Conservation (phyloP, 257 asterid species). For the Salvia hispanica region DNA sequence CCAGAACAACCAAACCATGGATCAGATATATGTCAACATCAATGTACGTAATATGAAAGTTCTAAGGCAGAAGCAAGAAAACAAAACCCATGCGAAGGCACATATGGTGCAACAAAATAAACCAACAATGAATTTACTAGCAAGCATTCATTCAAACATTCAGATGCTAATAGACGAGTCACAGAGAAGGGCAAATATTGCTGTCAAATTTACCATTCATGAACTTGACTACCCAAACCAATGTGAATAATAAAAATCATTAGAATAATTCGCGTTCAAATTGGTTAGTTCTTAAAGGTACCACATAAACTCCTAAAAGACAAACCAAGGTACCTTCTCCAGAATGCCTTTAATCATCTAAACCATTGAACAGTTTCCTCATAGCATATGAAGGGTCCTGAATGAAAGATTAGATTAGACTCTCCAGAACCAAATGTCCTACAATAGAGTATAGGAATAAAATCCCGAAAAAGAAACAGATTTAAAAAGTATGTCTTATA, state of each 20-base stretch:
- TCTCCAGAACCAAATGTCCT: constrained; percentile 54
- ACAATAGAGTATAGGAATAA: constrained; percentile 25
- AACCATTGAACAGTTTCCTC: constrained; percentile 92
- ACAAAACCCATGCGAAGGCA: constrained; percentile 14
- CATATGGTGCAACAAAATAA: constrained; percentile 10
- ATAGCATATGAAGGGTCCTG: constrained; percentile 87
- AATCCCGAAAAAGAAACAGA: constrained; percentile 28
- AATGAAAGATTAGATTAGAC: constrained; percentile 84
- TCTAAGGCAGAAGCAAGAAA: constrained; percentile 32
- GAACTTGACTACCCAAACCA: constrained; percentile 12
- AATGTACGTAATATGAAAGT: constrained; percentile 33
- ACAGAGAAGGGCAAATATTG: neutral
- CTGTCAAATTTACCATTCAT: constrained; percentile 9
- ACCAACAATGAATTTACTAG: constrained; percentile 11
- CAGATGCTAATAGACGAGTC: neutral
- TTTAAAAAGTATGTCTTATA: constrained; percentile 13
- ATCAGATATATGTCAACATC: constrained; percentile 55
- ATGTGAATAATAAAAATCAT: neutral
- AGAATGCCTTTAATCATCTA: constrained; percentile 86
- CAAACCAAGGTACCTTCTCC: constrained; percentile 99
- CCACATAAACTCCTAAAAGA: constrained; percentile 70
- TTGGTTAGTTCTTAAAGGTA: constrained; percentile 43
- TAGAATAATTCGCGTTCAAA: constrained; percentile 13
- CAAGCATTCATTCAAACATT: constrained; percentile 10
- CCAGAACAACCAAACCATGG: constrained; percentile 76